phyloP scores from a whole-genome alignment of 345 rosid genomes.

The Hibiscus tridactylites region DNA sequence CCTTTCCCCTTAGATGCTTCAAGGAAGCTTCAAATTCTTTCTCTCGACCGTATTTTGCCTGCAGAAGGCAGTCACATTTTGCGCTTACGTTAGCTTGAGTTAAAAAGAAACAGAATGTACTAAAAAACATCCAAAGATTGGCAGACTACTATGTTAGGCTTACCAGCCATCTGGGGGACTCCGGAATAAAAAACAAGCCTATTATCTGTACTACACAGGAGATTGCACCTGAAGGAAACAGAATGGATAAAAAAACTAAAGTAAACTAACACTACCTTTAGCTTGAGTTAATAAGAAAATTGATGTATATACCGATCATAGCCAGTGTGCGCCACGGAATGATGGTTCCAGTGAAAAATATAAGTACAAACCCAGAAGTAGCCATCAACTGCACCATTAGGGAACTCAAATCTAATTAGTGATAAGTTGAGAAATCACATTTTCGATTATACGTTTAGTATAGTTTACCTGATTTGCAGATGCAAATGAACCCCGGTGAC shows the following conservation, averaged over 20 bases:
- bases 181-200: slow-evolving; percentile 35
- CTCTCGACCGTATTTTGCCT: slow-evolving; percentile 39
- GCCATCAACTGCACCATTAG: slow-evolving; percentile 16
- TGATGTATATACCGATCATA: slow-evolving; percentile 18
- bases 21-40: slow-evolving; percentile 42
- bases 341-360: slow-evolving; percentile 22
- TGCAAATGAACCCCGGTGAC: slow-evolving; percentile 25
- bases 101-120: no score
- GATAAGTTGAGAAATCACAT: not conserved
- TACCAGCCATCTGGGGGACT: slow-evolving; percentile 55
- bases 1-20: slow-evolving; percentile 40
- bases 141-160: slow-evolving; percentile 4
- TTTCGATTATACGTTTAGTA: not conserved
- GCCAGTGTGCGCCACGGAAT: slow-evolving; percentile 32
- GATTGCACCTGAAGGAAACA: slow-evolving; percentile 23
- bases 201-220: slow-evolving; percentile 25
- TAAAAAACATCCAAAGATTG: not conserved
- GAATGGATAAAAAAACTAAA: not conserved
- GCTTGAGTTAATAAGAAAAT: not conserved
- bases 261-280: not conserved
- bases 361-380: slow-evolving; percentile 18
- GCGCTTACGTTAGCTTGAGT: not conserved
- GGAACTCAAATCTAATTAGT: not conserved
- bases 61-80: not conserved
- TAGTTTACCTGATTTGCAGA: slow-evolving; percentile 19